phyloP scores from a whole-genome alignment of 345 rosid species.

The Acer campestre region DNA sequence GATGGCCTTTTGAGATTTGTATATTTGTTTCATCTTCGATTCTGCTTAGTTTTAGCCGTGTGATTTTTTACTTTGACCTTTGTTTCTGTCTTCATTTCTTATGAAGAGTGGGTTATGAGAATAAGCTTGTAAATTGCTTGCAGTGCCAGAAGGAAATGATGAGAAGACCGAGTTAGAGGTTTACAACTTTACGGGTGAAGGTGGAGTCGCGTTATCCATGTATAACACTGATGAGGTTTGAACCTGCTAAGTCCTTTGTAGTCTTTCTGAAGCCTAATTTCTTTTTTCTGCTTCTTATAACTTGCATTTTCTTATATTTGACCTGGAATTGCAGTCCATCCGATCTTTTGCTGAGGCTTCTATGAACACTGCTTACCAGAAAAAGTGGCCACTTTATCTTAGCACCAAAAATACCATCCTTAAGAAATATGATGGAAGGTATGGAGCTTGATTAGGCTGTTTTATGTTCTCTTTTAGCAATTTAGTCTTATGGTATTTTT shows the following conservation, averaged over 20 bases:
- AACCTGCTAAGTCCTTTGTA: slow-evolving; percentile 8
- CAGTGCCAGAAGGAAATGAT: slow-evolving; percentile 78
- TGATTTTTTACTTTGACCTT: neutral
- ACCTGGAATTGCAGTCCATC: slow-evolving; percentile 64
- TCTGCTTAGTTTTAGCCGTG: neutral
- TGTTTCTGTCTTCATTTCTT: neutral
- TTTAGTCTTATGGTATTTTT: neutral
- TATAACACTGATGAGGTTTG: slow-evolving; percentile 97
- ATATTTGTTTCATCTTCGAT: neutral
- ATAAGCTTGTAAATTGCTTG: slow-evolving; percentile 18
- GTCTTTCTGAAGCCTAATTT: neutral
- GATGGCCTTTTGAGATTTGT: neutral
- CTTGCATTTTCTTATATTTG: slow-evolving; percentile 13
- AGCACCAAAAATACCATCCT: slow-evolving; percentile 98
- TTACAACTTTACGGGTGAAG: slow-evolving; percentile 81
- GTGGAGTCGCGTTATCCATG: slow-evolving; percentile 93
- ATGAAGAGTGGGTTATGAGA: neutral
- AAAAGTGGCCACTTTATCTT: slow-evolving; percentile 98
- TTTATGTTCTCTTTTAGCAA: slow-evolving; percentile 9
- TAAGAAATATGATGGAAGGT: slow-evolving; percentile 99
- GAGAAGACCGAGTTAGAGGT: slow-evolving; percentile 82
- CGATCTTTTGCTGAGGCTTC: slow-evolving; percentile 92
- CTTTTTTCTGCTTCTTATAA: slow-evolving; percentile 3
- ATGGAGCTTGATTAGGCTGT: slow-evolving; percentile 17
- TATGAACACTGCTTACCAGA: slow-evolving; percentile 88